Percentiles rank a stretch among this genome's conserved stretches.
These are phyloP conservation scores for Articulospora tetracladia DNA, from an alignment of 495 filamentous ascomycete genomes.

Conservation along the genomic window DNA sequence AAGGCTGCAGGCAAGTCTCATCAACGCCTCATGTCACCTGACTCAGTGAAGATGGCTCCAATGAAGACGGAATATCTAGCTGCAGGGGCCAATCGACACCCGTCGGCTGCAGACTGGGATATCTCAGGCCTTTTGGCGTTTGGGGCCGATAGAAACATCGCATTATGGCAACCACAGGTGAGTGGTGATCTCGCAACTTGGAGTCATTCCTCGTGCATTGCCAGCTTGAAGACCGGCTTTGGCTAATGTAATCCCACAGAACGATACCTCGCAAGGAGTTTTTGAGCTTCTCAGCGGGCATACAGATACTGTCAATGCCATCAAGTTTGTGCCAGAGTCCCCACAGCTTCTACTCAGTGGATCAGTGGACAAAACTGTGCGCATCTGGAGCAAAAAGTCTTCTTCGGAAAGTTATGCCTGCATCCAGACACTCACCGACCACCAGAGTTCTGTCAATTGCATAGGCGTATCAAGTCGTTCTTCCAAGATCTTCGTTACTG, in stretches of 20 bases:
- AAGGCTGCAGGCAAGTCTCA: too few relatives aligned
- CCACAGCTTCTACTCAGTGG: conserved; percentile 64
- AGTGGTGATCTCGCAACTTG: conserved; percentile 20
- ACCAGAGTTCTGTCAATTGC: conserved; percentile 74
- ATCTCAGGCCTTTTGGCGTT: conserved; percentile 69
- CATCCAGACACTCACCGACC: conserved; percentile 52
- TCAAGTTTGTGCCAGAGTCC: conserved; percentile 65
- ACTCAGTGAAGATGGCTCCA: conserved; percentile 9
- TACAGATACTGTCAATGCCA: conserved; percentile 73
- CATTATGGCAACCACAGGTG: conserved; percentile 84
- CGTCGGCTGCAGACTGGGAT: conserved; percentile 89
- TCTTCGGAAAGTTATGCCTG: conserved; percentile 29
- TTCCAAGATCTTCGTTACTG: conserved; percentile 57
- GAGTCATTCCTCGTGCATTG: not conserved
- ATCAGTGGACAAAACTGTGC: conserved; percentile 74
- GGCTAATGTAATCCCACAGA: not conserved
- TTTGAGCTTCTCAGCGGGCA: conserved; percentile 74
- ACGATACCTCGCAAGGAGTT: conserved; percentile 45
- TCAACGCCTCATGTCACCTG: not conserved
- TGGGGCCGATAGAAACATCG: conserved; percentile 84
- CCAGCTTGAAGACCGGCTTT: not conserved
- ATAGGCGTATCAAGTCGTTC: conserved; percentile 52
- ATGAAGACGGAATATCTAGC: conserved; percentile 57
- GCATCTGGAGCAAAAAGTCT: conserved; percentile 60
- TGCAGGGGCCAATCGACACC: conserved; percentile 85